Evolutionary conservation across 202 grass and related monocot species (phyloP).

Genomic region (Tripidium arundinaceum): DNA sequence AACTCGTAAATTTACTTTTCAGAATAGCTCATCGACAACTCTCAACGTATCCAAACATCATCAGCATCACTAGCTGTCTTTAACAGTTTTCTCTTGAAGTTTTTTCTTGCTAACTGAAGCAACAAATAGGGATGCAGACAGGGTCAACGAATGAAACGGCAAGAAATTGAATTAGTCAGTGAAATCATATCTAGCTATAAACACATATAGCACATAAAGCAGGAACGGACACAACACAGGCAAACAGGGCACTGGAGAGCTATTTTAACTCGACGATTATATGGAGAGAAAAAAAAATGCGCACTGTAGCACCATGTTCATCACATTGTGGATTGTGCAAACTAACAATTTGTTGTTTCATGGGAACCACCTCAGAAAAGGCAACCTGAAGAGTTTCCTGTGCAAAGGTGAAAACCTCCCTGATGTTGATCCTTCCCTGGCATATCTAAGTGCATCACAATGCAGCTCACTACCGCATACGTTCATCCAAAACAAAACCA

Average conservation of each 20-base stretch:
- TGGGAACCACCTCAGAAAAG: slow-evolving; percentile 50
- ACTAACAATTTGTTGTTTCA: slow-evolving; percentile 51
- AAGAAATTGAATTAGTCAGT: background rate
- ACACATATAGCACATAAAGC: background rate
- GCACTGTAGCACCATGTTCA: slow-evolving; percentile 4
- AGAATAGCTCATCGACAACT: background rate
- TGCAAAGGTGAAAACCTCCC: slow-evolving; percentile 45
- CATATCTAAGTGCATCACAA: slow-evolving; percentile 60
- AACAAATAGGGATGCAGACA: background rate
- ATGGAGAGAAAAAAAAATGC: background rate
- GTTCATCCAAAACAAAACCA: slow-evolving; percentile 55
- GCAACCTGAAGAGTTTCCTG: slow-evolving; percentile 53
- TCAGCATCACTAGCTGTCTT: background rate
- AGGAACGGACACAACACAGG: too few relatives aligned
- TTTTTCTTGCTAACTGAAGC: background rate
- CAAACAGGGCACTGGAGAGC: background rate
- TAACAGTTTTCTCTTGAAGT: background rate
- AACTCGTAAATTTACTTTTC: background rate
- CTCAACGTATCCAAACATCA: too few relatives aligned
- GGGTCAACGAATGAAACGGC: background rate
- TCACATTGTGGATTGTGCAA: slow-evolving; percentile 31
- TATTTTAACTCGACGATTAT: background rate
- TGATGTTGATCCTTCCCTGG: slow-evolving; percentile 60
- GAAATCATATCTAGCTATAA: background rate
- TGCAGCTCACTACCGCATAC: slow-evolving; percentile 55